A percentile compares a stretch with the other conserved stretches of the same genome.
Evolutionary conservation across 2,329 filamentous ascomycete species (phyloP).

Genomic region (Claviceps citrina): DNA sequence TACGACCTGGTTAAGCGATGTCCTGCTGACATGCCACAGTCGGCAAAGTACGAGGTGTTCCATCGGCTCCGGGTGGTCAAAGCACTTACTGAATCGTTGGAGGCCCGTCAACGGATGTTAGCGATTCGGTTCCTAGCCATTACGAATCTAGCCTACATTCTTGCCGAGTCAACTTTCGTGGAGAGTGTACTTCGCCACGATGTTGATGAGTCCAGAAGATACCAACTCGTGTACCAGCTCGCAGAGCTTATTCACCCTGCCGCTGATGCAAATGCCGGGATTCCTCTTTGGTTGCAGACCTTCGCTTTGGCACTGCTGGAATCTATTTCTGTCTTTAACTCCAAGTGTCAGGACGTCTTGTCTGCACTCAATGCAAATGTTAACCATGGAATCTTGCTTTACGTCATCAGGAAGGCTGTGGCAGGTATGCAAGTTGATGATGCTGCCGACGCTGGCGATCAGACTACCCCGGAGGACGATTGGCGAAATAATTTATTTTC

Average conservation of each 20-base stretch:
- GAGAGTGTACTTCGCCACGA: slow-evolving; percentile 79
- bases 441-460: slow-evolving; percentile 36
- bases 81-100: slow-evolving; percentile 50
- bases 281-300: slow-evolving; percentile 67
- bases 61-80: slow-evolving; percentile 73
- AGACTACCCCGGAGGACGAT: slow-evolving; percentile 57
- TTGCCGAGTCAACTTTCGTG: slow-evolving; percentile 66
- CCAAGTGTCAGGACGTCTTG: slow-evolving; percentile 66
- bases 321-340: slow-evolving; percentile 65
- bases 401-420: slow-evolving; percentile 80
- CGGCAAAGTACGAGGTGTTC: slow-evolving; percentile 69
- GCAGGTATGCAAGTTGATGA: slow-evolving; percentile 55
- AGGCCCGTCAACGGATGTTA: slow-evolving; percentile 59
- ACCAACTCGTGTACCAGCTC: slow-evolving; percentile 83
- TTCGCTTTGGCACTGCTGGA: slow-evolving; percentile 70
- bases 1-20: slow-evolving; percentile 41
- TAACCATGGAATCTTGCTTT: slow-evolving; percentile 88
- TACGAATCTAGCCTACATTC: slow-evolving; percentile 80
- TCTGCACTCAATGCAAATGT: slow-evolving; percentile 89
- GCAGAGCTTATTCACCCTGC: slow-evolving; percentile 82
- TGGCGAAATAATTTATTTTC: slow-evolving; percentile 86
- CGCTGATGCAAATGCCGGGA: slow-evolving; percentile 46
- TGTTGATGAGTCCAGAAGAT: slow-evolving; percentile 71
- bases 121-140: slow-evolving; percentile 73
- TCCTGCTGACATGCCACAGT: slow-evolving; percentile 51